These are phyloP conservation scores for Holtermannia corniformis DNA, from an alignment of 768 basidiomycete species.

Conservation along the genomic window DNA sequence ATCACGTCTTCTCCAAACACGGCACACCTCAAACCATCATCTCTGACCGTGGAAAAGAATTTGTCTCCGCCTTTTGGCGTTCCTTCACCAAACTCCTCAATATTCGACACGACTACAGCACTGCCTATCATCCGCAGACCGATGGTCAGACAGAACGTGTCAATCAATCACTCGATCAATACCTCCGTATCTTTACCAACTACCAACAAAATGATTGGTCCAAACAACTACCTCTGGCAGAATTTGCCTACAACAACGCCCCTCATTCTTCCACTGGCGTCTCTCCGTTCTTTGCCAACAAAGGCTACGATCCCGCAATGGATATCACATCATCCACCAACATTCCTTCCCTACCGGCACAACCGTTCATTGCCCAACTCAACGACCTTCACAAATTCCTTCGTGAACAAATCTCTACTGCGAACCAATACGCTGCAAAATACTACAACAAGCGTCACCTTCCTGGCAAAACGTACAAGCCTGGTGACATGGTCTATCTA, in stretches of 20 bases:
- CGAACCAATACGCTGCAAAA: slow-evolving; percentile 33
- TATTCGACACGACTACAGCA: slow-evolving; percentile 41
- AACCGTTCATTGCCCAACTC: not conserved
- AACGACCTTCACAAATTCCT: slow-evolving; percentile 2
- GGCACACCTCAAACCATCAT: slow-evolving; percentile 28
- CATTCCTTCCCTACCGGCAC: not conserved
- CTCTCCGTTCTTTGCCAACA: slow-evolving; percentile 40
- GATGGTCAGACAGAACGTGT: slow-evolving; percentile 45
- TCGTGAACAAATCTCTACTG: slow-evolving; percentile 6
- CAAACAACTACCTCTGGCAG: slow-evolving; percentile 35
- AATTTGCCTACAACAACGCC: slow-evolving; percentile 42
- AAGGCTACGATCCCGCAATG: slow-evolving; percentile 17
- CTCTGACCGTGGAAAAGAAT: slow-evolving; percentile 29
- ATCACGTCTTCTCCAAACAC: slow-evolving; percentile 16
- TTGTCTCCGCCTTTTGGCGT: slow-evolving; percentile 36
- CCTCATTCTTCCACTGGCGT: slow-evolving; percentile 30
- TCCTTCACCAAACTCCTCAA: slow-evolving; percentile 37
- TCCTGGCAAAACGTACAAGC: slow-evolving; percentile 11
- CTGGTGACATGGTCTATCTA: slow-evolving; percentile 23
- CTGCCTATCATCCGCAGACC: slow-evolving; percentile 47
- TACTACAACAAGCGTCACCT: slow-evolving; percentile 17
- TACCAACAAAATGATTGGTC: slow-evolving; percentile 42
- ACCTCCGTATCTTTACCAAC: too few relatives aligned
- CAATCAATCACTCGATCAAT: slow-evolving; percentile 45
- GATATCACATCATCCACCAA: slow-evolving; percentile 2